Conservation (phyloP, 768 basidiomycete genomes). For the Piloderma croceum region DNA sequence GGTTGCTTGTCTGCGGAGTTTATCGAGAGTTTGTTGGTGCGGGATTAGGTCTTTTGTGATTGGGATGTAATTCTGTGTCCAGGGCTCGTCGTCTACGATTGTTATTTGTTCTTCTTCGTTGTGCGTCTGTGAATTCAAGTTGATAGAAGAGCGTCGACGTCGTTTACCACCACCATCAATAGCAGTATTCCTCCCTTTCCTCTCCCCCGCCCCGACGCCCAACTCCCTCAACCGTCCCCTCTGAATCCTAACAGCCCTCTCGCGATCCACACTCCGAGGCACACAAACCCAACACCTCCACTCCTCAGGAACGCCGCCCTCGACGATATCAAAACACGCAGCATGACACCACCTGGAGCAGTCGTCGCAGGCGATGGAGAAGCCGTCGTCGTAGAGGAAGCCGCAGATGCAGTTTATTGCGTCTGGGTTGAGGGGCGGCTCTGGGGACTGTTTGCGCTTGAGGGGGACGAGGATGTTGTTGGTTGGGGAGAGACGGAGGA, state of each 20-base stretch:
- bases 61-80: conserved; percentile 40
- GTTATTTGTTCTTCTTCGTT: conserved; percentile 44
- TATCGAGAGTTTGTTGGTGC: conserved; percentile 38
- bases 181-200: conserved; percentile 16
- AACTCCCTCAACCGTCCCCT: conserved; percentile 27
- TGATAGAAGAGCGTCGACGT: conserved; percentile 3
- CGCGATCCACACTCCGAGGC: conserved; percentile 43
- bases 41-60: conserved; percentile 43
- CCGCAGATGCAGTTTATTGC: conserved; percentile 72
- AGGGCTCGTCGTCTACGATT: conserved; percentile 46
- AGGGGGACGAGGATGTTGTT: conserved; percentile 34
- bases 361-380: conserved; percentile 78
- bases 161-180: conserved; percentile 1
- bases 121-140: conserved; percentile 17
- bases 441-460: conserved; percentile 34
- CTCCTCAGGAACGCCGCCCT: conserved; percentile 61
- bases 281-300: conserved; percentile 73
- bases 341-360: conserved; percentile 84
- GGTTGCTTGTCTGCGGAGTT: conserved; percentile 52
- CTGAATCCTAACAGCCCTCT: conserved; percentile 43
- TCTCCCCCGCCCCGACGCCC: conserved; percentile 26
- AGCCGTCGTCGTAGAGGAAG: conserved; percentile 71
- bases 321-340: conserved; percentile 63
- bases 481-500: conserved; percentile 44
- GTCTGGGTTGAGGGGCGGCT: conserved; percentile 32